Percentiles rank a stretch among this genome's conserved stretches.
Conservation (phyloP, 495 filamentous ascomycete genomes). For the Neurospora hispaniola region DNA sequence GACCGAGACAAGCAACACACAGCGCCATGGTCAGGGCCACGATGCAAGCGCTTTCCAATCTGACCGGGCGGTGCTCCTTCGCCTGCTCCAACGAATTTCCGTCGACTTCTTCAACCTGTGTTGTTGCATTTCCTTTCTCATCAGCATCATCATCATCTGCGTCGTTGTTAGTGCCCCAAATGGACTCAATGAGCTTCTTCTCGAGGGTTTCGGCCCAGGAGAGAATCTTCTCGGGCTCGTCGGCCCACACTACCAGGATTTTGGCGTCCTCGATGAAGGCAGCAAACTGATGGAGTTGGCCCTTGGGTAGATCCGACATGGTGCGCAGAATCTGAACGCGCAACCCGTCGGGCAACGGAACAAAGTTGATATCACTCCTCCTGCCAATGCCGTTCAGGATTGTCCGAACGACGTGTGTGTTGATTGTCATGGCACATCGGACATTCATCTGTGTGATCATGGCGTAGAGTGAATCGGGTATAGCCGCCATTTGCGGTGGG, state of each 20-base stretch:
- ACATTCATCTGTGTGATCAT: constrained; percentile 47
- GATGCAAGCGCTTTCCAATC: constrained; percentile 42
- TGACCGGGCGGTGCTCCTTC: constrained; percentile 29
- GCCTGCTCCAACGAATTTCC: constrained; percentile 19
- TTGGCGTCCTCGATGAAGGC: constrained; percentile 50
- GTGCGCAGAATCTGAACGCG: constrained; percentile 49
- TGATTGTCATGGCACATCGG: constrained; percentile 23
- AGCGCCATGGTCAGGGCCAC: constrained; percentile 40
- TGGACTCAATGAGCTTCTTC: constrained; percentile 41
- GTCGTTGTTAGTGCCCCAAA: constrained; percentile 38
- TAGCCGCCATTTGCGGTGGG: constrained; percentile 41
- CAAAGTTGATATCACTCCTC: constrained; percentile 18
- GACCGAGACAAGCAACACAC: constrained; percentile 40
- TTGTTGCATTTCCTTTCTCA: constrained; percentile 10
- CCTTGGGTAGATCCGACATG: constrained; percentile 41
- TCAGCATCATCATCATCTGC: constrained; percentile 30
- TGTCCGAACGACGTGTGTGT: constrained; percentile 21
- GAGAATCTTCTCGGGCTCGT: constrained; percentile 46
- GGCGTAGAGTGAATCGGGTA: constrained; percentile 38
- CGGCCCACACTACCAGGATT: constrained; percentile 56
- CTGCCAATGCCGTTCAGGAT: constrained; percentile 11
- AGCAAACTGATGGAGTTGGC: constrained; percentile 57
- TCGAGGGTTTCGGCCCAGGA: constrained; percentile 40
- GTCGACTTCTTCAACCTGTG: constrained; percentile 3
- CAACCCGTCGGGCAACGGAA: constrained; percentile 46